Evolutionary conservation across 345 rosid genomes (phyloP).

Genomic region (Melastoma malabathricum): DNA sequence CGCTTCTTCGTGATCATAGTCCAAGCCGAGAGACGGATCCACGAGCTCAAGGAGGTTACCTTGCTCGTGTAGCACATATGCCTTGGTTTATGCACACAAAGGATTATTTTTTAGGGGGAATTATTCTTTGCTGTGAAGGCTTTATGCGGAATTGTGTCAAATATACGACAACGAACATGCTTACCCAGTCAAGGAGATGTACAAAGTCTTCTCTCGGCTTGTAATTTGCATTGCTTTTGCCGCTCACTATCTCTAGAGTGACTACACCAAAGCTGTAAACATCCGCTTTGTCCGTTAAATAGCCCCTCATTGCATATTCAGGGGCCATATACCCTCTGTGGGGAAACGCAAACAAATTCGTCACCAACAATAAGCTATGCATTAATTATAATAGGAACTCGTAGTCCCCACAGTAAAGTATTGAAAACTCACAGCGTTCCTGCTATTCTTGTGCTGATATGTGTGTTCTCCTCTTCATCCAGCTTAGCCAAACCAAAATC

Average conservation of each 20-base stretch:
- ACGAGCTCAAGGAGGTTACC: constrained; percentile 80
- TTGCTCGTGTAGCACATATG: constrained; percentile 87
- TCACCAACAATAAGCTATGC: background rate
- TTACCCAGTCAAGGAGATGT: constrained; percentile 90
- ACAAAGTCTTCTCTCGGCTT: constrained; percentile 92
- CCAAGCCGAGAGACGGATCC: constrained; percentile 51
- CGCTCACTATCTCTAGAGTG: constrained; percentile 70
- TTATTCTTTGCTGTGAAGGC: too few relatives aligned
- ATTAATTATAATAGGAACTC: background rate
- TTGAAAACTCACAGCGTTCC: constrained; percentile 43
- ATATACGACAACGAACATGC: background rate
- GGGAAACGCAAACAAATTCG: background rate
- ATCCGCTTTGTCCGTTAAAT: constrained; percentile 89
- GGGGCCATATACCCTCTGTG: constrained; percentile 97
- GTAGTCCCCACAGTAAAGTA: too few relatives aligned
- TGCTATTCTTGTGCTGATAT: constrained; percentile 59
- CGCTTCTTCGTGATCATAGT: constrained; percentile 47
- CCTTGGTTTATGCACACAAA: constrained; percentile 22
- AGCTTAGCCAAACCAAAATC: constrained; percentile 69
- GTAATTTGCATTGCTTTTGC: constrained; percentile 90
- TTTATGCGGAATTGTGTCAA: too few relatives aligned
- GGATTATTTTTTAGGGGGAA: background rate
- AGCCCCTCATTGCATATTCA: constrained; percentile 96
- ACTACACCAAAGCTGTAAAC: constrained; percentile 89
- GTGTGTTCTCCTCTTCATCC: constrained; percentile 62